A percentile compares a stretch with the other conserved stretches of the same genome.
Conservation (phyloP, 108 stramenopile species). For the Thalassiosira profunda region DNA sequence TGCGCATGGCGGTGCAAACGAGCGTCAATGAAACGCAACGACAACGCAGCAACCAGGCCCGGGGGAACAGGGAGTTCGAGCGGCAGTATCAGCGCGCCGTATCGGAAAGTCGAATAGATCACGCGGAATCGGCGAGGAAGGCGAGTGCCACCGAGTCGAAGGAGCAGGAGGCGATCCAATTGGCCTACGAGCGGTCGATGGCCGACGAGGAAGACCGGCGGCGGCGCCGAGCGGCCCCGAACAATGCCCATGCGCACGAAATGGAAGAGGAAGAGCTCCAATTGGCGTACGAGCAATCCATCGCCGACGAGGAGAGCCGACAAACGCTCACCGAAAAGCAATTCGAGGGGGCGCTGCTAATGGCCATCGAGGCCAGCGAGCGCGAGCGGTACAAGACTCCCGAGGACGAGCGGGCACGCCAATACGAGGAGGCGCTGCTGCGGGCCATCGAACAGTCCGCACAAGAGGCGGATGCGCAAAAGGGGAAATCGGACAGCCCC, state of each 20-base stretch:
- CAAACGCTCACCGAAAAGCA: background rate
- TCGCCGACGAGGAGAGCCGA: slow-evolving; percentile 27
- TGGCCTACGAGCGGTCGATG: slow-evolving; percentile 1
- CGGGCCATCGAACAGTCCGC: slow-evolving; percentile 17
- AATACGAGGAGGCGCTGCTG: slow-evolving; percentile 23
- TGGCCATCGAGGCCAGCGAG: slow-evolving; percentile 25
- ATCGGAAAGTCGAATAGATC: slow-evolving; percentile 19
- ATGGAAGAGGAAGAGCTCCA: slow-evolving; percentile 8
- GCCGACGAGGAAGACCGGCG: background rate
- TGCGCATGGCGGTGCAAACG: slow-evolving; percentile 16
- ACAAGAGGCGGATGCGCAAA: slow-evolving; percentile 4
- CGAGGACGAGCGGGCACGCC: no score
- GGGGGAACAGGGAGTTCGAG: slow-evolving; percentile 4
- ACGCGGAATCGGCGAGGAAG: background rate
- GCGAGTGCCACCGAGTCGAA: background rate
- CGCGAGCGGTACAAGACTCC: no score
- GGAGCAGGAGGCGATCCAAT: slow-evolving; percentile 5
- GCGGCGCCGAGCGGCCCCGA: background rate
- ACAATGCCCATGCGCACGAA: background rate
- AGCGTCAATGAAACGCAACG: slow-evolving; percentile 25
- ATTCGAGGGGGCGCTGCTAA: slow-evolving; percentile 21
- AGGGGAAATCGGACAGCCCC: slow-evolving; percentile 5
- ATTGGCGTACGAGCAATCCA: slow-evolving; percentile 24
- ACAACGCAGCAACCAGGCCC: background rate
- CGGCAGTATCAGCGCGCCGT: slow-evolving; percentile 18